phyloP scores from a whole-genome alignment of 176 grass and related monocot species.

The Aechmea fasciata region DNA sequence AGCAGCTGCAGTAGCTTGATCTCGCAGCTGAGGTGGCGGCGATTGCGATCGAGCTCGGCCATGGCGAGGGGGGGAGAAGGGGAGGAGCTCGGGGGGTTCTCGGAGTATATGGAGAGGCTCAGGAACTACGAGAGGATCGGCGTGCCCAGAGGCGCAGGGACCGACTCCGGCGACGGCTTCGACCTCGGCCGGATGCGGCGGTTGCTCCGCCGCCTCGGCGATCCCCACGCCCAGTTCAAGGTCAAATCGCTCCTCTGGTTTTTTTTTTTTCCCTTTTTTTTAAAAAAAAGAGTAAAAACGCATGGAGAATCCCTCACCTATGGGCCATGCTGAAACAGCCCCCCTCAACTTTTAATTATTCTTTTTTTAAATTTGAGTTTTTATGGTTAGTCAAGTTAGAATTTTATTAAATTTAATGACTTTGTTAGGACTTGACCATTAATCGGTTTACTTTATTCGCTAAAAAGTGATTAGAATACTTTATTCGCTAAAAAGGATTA shows the following conservation, averaged over 20 bases:
- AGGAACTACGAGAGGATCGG: constrained; percentile 80
- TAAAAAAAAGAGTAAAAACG: background rate
- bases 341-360: too few relatives aligned
- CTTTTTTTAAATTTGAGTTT: too few relatives aligned
- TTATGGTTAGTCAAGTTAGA: too few relatives aligned
- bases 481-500: too few relatives aligned
- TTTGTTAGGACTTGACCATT: too few relatives aligned
- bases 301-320: background rate
- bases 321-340: too few relatives aligned
- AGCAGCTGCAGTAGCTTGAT: too few relatives aligned
- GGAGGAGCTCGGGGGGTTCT: constrained; percentile 40
- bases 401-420: too few relatives aligned
- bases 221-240: constrained; percentile 67
- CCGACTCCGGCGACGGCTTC: constrained; percentile 74
- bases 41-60: constrained; percentile 6
- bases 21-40: background rate
- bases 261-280: constrained; percentile 2
- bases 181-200: constrained; percentile 82
- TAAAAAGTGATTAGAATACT: too few relatives aligned
- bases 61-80: constrained; percentile 22
- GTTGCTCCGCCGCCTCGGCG: constrained; percentile 48
- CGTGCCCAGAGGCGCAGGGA: constrained; percentile 62
- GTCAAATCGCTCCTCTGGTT: constrained; percentile 13
- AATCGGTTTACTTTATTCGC: too few relatives aligned
- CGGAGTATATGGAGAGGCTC: constrained; percentile 68